Conservation (phyloP, 1,139 yeast genomes). For the Petasospora rhodanensis region DNA sequence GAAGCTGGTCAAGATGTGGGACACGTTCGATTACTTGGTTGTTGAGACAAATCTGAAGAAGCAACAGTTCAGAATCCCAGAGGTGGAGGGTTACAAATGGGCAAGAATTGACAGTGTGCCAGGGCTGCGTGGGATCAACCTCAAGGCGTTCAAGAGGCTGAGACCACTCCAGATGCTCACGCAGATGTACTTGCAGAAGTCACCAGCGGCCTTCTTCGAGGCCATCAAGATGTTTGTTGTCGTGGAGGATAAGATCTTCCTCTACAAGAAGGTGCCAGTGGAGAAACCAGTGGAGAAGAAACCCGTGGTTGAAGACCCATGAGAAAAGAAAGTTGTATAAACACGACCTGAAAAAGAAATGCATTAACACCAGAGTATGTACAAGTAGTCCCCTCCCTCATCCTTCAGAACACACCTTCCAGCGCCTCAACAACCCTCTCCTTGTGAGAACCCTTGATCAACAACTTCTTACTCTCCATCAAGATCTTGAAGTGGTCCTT, state of each 20-base stretch:
- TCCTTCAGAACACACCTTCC: slow-evolving; percentile 13
- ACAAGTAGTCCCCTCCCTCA: background rate
- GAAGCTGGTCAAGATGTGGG: slow-evolving; percentile 43
- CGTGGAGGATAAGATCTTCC: slow-evolving; percentile 26
- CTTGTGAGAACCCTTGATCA: slow-evolving; percentile 58
- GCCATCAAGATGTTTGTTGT: slow-evolving; percentile 22
- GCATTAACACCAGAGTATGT: slow-evolving; percentile 1
- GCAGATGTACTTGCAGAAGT: slow-evolving; percentile 13
- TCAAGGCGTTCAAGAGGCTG: slow-evolving; percentile 17
- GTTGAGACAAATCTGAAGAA: no score
- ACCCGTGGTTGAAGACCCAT: background rate
- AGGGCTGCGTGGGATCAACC: slow-evolving; percentile 35
- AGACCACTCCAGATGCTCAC: slow-evolving; percentile 14
- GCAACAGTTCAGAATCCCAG: no score
- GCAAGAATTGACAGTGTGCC: slow-evolving; percentile 31
- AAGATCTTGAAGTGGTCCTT: slow-evolving; percentile 39
- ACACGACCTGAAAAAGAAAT: background rate
- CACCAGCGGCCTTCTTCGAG: slow-evolving; percentile 13
- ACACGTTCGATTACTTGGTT: slow-evolving; percentile 54
- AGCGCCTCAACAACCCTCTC: slow-evolving; percentile 14
- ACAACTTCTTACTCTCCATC: slow-evolving; percentile 32
- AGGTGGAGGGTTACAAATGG: slow-evolving; percentile 35
- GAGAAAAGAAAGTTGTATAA: no score
- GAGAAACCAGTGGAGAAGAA: slow-evolving; percentile 1
- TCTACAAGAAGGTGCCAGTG: slow-evolving; percentile 29